phyloP scores from a whole-genome alignment of 2,329 filamentous ascomycete species.

The Endothia cerciana region DNA sequence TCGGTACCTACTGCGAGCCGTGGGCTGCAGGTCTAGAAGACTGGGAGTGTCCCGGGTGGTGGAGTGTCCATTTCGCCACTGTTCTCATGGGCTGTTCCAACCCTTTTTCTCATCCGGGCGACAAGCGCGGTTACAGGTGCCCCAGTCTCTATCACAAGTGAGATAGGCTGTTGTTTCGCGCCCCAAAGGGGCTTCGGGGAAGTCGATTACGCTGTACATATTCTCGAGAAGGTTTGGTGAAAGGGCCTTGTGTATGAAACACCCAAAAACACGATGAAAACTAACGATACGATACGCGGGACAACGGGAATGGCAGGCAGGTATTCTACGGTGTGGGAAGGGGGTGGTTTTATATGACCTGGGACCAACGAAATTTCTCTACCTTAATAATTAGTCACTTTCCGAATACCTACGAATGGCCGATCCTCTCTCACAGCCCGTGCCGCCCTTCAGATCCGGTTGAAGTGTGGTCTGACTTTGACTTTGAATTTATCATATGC shows the following conservation, averaged over 20 bases:
- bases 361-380: background rate
- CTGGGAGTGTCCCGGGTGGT: too few relatives aligned
- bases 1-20: background rate
- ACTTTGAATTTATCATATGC: background rate
- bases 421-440: background rate
- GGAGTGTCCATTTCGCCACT: too few relatives aligned
- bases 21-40: too few relatives aligned
- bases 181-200: background rate
- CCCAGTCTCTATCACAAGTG: too few relatives aligned
- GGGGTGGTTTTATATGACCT: background rate
- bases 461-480: background rate
- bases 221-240: background rate
- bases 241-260: background rate
- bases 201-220: background rate
- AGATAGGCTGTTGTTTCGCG: too few relatives aligned
- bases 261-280: background rate
- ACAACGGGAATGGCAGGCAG: conserved; percentile 2
- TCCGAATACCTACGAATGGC: background rate
- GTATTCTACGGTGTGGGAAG: background rate
- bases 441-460: background rate
- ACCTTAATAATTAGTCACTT: conserved; percentile 1
- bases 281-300: background rate
- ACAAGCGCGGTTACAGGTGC: too few relatives aligned
- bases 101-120: too few relatives aligned
- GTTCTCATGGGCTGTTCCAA: too few relatives aligned